Evolutionary conservation across 352 stramenopile species (phyloP), one percentile per base, ranked within the genome.

Genomic region (Phytophthora uliginosa): DNA sequence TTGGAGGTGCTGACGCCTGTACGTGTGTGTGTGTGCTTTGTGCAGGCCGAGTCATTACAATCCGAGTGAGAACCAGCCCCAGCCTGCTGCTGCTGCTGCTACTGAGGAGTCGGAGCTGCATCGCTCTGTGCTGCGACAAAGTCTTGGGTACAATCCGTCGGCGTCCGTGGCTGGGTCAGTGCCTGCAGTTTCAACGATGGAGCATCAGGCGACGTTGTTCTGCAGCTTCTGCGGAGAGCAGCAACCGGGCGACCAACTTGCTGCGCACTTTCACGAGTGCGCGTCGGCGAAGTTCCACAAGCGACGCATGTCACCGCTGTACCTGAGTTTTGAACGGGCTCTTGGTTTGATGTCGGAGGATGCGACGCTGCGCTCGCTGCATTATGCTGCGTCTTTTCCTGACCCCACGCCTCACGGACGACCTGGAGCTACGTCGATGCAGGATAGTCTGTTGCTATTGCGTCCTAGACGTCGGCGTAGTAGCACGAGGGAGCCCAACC

Each of bases 221-320:
- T 96, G 89, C 68, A 90, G 78, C 22, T 95, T 96, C 58, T 96
- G 89, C 57, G 86, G 89, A 17, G 69, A 73, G 15, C 65, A 81
- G 55, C 67, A 89, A 59, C 62, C 67, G 1, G 24, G 68, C 0
- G 63, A 79, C 24, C 80, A 76, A 17, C 74, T 90, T 26, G 73
- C 76, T 15, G 28, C 36, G 5, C 88, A 96, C 63, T 83, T 91
- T 28, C 42, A 65, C 4, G 66, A 83, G 10, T 96, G 90, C 33
- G 69, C 69, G n/a, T 74, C 82, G 12, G 74, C 78, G 0, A 71
- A 71, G 1, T 81, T 80, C 45, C 87, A 96, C 59, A 93, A 94
- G 40, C 65, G 74, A 47, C 65, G 81, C n/a, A 69, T 72, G 26
- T 92, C 86, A 0, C 57, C 83, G 24, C 61, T 96, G 48, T 94